phyloP scores from a whole-genome alignment of 2,329 filamentous ascomycete species.

The Sphaerostilbella broomeana region DNA sequence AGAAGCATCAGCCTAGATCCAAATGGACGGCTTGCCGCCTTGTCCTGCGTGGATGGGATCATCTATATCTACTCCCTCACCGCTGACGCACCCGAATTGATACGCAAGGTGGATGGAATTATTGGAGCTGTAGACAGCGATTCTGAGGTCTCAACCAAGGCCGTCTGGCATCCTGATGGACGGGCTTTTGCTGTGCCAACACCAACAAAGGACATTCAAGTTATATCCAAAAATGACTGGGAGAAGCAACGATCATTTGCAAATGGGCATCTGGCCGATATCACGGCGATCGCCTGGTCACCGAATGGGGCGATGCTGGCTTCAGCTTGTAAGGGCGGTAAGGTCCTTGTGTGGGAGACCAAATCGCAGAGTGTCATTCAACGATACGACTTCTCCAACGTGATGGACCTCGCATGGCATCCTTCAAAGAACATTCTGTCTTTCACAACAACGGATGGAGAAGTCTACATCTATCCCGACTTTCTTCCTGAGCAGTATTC shows the following conservation, averaged over 20 bases:
- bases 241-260: constrained; percentile 75
- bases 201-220: constrained; percentile 72
- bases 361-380: constrained; percentile 77
- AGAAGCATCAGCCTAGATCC: constrained; percentile 88
- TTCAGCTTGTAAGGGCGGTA: constrained; percentile 60
- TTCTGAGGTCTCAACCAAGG: constrained; percentile 61
- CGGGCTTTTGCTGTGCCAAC: constrained; percentile 83
- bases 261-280: constrained; percentile 72
- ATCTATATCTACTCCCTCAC: constrained; percentile 85
- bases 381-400: constrained; percentile 71
- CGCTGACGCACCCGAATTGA: constrained; percentile 69
- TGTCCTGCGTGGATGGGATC: constrained; percentile 83
- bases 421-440: constrained; percentile 81
- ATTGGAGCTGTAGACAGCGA: constrained; percentile 75
- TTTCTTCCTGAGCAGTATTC: constrained; percentile 55
- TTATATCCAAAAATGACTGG: constrained; percentile 86
- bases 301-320: constrained; percentile 87
- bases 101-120: constrained; percentile 78
- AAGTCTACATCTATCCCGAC: constrained; percentile 82
- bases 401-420: constrained; percentile 86
- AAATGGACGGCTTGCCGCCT: constrained; percentile 64
- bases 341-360: constrained; percentile 78
- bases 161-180: constrained; percentile 91
- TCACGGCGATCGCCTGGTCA: constrained; percentile 87
- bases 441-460: constrained; percentile 87